Percentiles rank a stretch among this genome's conserved stretches.
These are phyloP conservation scores for Boletus tylopilopsis DNA, from an alignment of 768 basidiomycete genomes.

Conservation along the genomic window DNA sequence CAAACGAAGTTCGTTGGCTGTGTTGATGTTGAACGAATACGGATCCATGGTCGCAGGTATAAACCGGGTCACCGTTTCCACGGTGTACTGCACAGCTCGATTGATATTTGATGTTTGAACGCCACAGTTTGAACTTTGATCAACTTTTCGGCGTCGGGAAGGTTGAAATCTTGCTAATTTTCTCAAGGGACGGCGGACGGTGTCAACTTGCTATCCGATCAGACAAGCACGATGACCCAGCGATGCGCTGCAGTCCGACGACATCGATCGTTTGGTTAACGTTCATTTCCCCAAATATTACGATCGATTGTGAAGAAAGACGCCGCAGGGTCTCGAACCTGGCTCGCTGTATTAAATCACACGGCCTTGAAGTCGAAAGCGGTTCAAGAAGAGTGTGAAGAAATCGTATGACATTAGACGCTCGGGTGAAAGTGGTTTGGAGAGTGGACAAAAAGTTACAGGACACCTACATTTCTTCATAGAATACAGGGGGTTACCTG, in stretches of 20 bases:
- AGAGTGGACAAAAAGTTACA: not conserved
- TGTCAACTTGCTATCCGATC: not conserved
- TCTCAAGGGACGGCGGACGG: not conserved
- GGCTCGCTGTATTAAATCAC: slow-evolving; percentile 8
- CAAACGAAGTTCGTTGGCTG: slow-evolving; percentile 21
- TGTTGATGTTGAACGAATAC: slow-evolving; percentile 15
- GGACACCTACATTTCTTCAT: not conserved
- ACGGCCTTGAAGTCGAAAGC: not conserved
- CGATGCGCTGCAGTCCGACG: not conserved
- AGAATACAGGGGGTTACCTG: slow-evolving; percentile 6
- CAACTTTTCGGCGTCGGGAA: too few relatives aligned
- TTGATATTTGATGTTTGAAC: not conserved
- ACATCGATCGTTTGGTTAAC: not conserved
- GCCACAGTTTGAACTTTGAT: too few relatives aligned
- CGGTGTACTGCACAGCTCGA: not conserved
- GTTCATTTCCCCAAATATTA: not conserved
- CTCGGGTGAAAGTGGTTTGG: too few relatives aligned
- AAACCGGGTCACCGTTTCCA: too few relatives aligned
- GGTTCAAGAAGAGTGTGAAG: too few relatives aligned
- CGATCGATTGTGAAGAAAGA: not conserved
- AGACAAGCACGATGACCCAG: not conserved
- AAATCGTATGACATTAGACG: slow-evolving; percentile 2
- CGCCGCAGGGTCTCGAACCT: not conserved
- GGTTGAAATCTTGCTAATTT: too few relatives aligned
- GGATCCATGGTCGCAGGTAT: slow-evolving; percentile 15